Base-by-base conservation (phyloP, 192 early-diverging fungal species). In the Endogone sp. region DNA sequence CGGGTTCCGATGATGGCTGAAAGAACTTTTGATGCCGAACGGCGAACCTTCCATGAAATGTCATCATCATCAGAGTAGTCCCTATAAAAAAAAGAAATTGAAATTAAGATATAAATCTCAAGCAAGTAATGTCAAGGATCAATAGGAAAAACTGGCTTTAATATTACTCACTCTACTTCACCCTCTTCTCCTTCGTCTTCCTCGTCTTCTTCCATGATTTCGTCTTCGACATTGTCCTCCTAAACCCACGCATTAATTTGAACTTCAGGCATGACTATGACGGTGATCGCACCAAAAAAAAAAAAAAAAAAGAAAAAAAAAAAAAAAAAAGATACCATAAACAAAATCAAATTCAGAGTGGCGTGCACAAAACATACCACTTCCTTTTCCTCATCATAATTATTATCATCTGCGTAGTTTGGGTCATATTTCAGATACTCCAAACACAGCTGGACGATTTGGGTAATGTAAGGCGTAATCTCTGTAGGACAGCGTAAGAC, bases 1-100 rank as follows among this genome's bases (percentile, higher is more conserved):
- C 89, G 88, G 2, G 93, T 93, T 54, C 78, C 84, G 59, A 96
- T 90, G 28, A 88, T 77, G 11, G 87, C 82, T 3, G 85, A 65
- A 1, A 95, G 73, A 4, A 94, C 68, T 68, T 92, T 93, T 8
- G 89, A 82, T n/a, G 91, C 82, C 2, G 92, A 86, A 13, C 90
- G 81, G 58, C 94, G 90, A 6, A 95, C 94, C 72, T 96, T 96
- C 93, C 93, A 96, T 2, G 92, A 93, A 67, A 95, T 83, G 68
- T 96, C 94, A 60, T 96, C 94, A 55, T 96, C 93, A 64, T 96
- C 94, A 4, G 91, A 92, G 76, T 91, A 93, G 63, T 91, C 91
- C 22, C 84, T 88, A 28, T 11, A 63, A 27, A 70, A 75, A 49
- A 49, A 11, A 49, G 37, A 49, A 49, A n/a, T n/a, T n/a, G n/a